These are phyloP conservation scores for Phytophthora brassicae DNA, from an alignment of 352 stramenopile species.

Conservation along the genomic window DNA sequence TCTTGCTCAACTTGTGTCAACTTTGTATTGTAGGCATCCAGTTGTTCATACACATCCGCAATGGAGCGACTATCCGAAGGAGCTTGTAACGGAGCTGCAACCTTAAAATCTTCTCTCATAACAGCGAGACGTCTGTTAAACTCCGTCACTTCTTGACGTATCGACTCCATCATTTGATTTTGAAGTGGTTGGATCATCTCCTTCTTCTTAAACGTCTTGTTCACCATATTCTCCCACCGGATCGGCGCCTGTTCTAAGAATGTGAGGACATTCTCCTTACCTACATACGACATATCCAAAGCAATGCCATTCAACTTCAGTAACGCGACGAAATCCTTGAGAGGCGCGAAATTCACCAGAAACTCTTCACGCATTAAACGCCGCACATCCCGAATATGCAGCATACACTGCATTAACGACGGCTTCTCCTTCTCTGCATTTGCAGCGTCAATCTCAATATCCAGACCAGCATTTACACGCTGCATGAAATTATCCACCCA, in stretches of 20 bases:
- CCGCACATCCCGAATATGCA: constrained; percentile 87
- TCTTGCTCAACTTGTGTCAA: constrained; percentile 83
- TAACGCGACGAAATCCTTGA: constrained; percentile 81
- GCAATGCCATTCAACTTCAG: constrained; percentile 89
- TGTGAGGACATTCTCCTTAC: constrained; percentile 76
- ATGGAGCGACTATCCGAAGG: constrained; percentile 30
- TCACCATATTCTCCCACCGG: constrained; percentile 92
- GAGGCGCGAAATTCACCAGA: constrained; percentile 67
- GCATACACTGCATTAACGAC: constrained; percentile 87
- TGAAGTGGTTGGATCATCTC: constrained; percentile 90
- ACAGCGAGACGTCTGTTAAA: constrained; percentile 69
- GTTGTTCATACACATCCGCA: constrained; percentile 79
- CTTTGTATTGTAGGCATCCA: constrained; percentile 87
- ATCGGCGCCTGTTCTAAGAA: constrained; percentile 90
- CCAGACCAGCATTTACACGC: constrained; percentile 72
- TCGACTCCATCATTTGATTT: constrained; percentile 85
- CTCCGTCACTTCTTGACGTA: constrained; percentile 69
- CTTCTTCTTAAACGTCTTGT: constrained; percentile 94
- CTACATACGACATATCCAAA: constrained; percentile 87
- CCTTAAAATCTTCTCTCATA: constrained; percentile 69
- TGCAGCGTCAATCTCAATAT: constrained; percentile 51
- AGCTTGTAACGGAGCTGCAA: constrained; percentile 53
- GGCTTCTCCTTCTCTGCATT: constrained; percentile 47
- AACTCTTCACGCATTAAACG: constrained; percentile 83
- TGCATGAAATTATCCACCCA: constrained; percentile 90